These are phyloP conservation scores for Lithohypha guttulata DNA, from an alignment of 2,329 filamentous ascomycete genomes.

Conservation along the genomic window DNA sequence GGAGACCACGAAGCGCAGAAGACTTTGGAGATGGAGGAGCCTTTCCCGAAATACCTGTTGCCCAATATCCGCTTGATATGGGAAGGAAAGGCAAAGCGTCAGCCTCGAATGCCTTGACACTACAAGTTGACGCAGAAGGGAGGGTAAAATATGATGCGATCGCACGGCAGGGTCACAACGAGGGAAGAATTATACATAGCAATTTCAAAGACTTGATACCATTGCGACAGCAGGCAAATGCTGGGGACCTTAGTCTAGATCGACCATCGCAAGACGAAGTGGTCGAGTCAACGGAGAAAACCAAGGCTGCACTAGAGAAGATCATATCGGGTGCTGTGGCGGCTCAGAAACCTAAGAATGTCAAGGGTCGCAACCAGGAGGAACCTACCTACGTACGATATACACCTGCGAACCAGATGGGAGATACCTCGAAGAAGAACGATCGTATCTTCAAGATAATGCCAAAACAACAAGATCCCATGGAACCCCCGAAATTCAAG, in stretches of 20 bases:
- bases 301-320: constrained; percentile 70
- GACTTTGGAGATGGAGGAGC: constrained; percentile 95
- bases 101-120: constrained; percentile 74
- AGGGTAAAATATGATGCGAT: constrained; percentile 97
- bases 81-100: constrained; percentile 59
- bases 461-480: constrained; percentile 81
- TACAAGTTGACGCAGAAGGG: constrained; percentile 82
- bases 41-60: constrained; percentile 86
- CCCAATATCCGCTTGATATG: constrained; percentile 94
- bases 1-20: constrained; percentile 77
- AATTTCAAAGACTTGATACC: constrained; percentile 95
- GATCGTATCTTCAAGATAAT: constrained; percentile 99
- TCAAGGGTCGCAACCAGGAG: constrained; percentile 66
- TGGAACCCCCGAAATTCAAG: constrained; percentile 97
- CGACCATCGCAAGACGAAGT: constrained; percentile 79
- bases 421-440: constrained; percentile 70
- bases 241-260: constrained; percentile 79
- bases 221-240: constrained; percentile 80
- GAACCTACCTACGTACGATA: constrained; percentile 93
- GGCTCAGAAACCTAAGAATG: constrained; percentile 88
- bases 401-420: constrained; percentile 95
- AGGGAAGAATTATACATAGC: constrained; percentile 76
- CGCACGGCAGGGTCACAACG: constrained; percentile 75
- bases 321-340: constrained; percentile 78
- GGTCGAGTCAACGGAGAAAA: constrained; percentile 71